Evolutionary conservation across 1,139 yeast species (phyloP), one percentile per base, ranked within the genome.

Genomic region (Debaryomyces psychrophilus): DNA sequence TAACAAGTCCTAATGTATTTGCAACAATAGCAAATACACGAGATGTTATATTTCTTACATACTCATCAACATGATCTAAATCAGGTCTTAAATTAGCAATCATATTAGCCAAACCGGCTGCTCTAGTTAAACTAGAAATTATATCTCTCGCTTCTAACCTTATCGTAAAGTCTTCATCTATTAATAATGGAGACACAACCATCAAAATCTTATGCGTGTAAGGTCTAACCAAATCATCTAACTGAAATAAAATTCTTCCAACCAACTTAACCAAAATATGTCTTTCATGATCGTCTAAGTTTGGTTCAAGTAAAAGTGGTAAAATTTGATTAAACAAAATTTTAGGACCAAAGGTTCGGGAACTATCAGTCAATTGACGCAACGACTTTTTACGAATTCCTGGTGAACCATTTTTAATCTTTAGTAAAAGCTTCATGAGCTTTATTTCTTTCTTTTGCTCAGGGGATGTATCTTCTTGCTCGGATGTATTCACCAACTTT

Each of bases 1-100:
- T 69, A 2, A 81, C 83, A 7, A 90, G 69, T 0, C 98, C 97
- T 26, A 90, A 65, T 0, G 97, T 82, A 44, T 82, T 81, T 0
- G 96, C 92, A 2, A 88, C 93, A 5, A 90, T 87, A 0, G 98
- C 97, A 63, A 92, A 76, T 0, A 92, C 82, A 47, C 95, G 71
- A 0, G 97, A 82, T 0, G 96, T 85, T 1, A 85, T 74, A 56
- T 87, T 87, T 46, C 98, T 73, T 4, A 87, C 83, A 56, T 84
- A 85, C 55, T 92, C 97, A 60, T 92, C 97, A 8, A 78, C 79
- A 56, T 86, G 84, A 55, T 87, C 96, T 33, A 93, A 77, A 63
- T 90, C 95, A 0, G 95, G 90, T 46, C 96, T 76, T 63, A 92
- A 71, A 0, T 85, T 81, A 2, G 90, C 75, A 27, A 93, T 81